Evolutionary conservation across 257 asterid genomes (phyloP), one percentile per base, ranked within the genome.

Genomic region (Fraxinus anomala): DNA sequence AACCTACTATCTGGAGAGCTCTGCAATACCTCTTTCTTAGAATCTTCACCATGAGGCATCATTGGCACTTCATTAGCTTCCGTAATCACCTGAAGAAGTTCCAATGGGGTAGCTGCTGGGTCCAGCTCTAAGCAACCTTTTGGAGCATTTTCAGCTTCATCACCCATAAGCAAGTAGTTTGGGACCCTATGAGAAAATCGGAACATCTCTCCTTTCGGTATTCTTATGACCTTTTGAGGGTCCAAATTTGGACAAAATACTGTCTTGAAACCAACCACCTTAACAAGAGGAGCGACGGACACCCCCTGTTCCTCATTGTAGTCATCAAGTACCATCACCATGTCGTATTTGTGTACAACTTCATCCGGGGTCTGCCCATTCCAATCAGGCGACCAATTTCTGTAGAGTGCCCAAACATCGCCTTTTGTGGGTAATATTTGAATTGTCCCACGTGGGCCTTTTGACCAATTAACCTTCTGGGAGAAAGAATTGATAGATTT

Each of bases 131-230:
- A 79, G 82, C 85, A 88, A 80, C 89, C 96, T 76, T 86, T 79
- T 3, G 96, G 97, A 31, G 88, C 85, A 75, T 87, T 80, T 66
- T 39, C 72, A 73, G 86, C 96, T 85, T 92, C 95, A 40, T 80
- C 71, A 21, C 92, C 87, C 0, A 88, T 81, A 31, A 92, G 97
- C 85, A 79, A 51, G 82, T 86, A 85, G 44, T 78, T 49, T 4
- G 97, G 96, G 68, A 91, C 96, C 83, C 81, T 82, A 68, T 92
- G 97, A 59, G 97, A 92, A 77, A 92, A 89, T n/a, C 94, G 87
- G 40, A 92, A 82, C 90, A 92, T 91, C 80, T 92, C 97, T 88
- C 85, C 92, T 79, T 80, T 89, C 0, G 96, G 84, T 74, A 91
- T 86, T 78, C 56, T 80, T 81, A 39, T 83, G 68, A 85, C 79